Conservation (phyloP, 1,139 yeast species). For the Candida sanyaensis region DNA sequence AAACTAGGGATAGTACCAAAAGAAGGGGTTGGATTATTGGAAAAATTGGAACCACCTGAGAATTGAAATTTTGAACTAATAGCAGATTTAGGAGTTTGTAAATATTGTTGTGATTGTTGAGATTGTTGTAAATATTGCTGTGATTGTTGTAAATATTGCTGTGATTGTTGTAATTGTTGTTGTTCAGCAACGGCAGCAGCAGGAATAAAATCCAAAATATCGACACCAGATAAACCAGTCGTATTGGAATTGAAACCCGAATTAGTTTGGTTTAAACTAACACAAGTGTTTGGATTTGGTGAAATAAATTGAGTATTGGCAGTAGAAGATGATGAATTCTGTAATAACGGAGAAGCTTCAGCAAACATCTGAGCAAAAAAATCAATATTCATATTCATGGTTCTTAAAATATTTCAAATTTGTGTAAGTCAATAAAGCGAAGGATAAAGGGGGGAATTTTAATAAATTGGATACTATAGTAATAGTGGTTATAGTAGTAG, state of each 20-base stretch:
- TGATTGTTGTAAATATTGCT: neutral
- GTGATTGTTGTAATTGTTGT: conserved; percentile 1
- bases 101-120: conserved; percentile 3
- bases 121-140: neutral
- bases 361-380: conserved; percentile 5
- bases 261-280: neutral
- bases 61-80: conserved; percentile 10
- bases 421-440: neutral
- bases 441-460: neutral
- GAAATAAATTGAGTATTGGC: conserved; percentile 3
- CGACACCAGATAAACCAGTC: conserved; percentile 1
- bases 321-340: conserved; percentile 1
- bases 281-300: conserved; percentile 8
- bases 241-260: neutral
- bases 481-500: conserved; percentile 1
- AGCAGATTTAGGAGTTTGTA: conserved; percentile 12
- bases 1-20: conserved; percentile 8
- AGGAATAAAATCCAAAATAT: conserved; percentile 10
- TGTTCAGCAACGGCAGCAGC: conserved; percentile 1
- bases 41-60: conserved; percentile 7
- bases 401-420: neutral
- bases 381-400: conserved; percentile 7
- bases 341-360: conserved; percentile 8
- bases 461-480: neutral
- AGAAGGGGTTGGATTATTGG: conserved; percentile 10